These are phyloP conservation scores for Ascoidea rubescens DNA, from an alignment of 805 yeast species.

Conservation along the genomic window DNA sequence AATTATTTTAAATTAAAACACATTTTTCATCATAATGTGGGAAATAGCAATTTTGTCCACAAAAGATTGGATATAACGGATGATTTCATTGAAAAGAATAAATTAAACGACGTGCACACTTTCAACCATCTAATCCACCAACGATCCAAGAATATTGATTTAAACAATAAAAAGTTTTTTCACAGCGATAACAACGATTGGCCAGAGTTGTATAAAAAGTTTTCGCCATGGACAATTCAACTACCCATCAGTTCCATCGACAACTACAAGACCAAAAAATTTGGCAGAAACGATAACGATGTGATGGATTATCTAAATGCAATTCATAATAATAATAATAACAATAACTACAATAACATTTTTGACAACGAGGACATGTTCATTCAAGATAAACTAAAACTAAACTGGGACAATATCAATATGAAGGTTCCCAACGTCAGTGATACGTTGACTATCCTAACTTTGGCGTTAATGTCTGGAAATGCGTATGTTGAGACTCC, in stretches of 20 bases:
- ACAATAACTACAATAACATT: no score
- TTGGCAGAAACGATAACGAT: background rate
- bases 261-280: background rate
- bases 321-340: background rate
- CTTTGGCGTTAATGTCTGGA: conserved; percentile 73
- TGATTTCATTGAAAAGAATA: background rate
- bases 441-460: conserved; percentile 56
- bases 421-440: conserved; percentile 56
- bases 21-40: background rate
- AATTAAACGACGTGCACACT: background rate
- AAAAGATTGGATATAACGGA: background rate
- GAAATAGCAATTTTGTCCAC: background rate
- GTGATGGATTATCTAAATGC: background rate
- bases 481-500: conserved; percentile 81
- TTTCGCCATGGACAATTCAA: conserved; percentile 62
- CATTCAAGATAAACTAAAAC: background rate
- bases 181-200: no score
- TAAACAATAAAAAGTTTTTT: no score
- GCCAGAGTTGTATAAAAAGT: background rate
- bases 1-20: background rate
- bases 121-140: no score
- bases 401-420: conserved; percentile 19
- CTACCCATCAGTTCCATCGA: background rate
- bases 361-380: no score
- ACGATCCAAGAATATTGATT: no score